phyloP scores from a whole-genome alignment of 108 stramenopile species.

The Skeletonema potamos region DNA sequence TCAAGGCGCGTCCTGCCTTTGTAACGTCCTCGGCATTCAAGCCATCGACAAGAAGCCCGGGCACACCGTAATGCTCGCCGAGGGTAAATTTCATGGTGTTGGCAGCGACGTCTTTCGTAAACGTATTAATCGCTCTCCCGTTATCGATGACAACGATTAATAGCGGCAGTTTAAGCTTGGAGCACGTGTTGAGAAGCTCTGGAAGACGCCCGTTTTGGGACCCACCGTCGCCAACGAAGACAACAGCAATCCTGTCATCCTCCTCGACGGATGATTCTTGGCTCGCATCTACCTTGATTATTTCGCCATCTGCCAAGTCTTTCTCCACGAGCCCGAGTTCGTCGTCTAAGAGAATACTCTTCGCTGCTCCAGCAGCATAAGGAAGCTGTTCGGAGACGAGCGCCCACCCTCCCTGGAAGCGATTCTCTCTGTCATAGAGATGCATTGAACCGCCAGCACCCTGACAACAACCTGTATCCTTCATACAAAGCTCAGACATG shows the following conservation, averaged over 20 bases:
- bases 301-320: conserved; percentile 62
- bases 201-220: conserved; percentile 67
- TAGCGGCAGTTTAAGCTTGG: conserved; percentile 63
- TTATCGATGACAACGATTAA: conserved; percentile 67
- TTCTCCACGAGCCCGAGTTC: conserved; percentile 55
- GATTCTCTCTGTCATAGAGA: conserved; percentile 47
- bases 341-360: conserved; percentile 62
- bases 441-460: conserved; percentile 76
- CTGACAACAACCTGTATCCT: conserved; percentile 57
- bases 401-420: conserved; percentile 74
- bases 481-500: conserved; percentile 72
- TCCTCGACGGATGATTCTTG: conserved; percentile 26
- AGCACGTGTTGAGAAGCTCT: conserved; percentile 57
- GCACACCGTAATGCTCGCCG: conserved; percentile 61
- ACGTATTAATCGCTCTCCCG: conserved; percentile 75
- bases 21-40: conserved; percentile 52
- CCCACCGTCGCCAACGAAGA: conserved; percentile 66
- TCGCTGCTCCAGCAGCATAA: conserved; percentile 67
- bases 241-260: conserved; percentile 50
- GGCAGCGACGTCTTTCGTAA: conserved; percentile 65
- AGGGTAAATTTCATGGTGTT: conserved; percentile 52
- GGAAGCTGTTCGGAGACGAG: conserved; percentile 69
- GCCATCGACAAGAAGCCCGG: conserved; percentile 61
- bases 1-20: conserved; percentile 53
- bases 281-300: conserved; percentile 13